Conservation (phyloP, 768 basidiomycete species). For the Mycena polygramma region DNA sequence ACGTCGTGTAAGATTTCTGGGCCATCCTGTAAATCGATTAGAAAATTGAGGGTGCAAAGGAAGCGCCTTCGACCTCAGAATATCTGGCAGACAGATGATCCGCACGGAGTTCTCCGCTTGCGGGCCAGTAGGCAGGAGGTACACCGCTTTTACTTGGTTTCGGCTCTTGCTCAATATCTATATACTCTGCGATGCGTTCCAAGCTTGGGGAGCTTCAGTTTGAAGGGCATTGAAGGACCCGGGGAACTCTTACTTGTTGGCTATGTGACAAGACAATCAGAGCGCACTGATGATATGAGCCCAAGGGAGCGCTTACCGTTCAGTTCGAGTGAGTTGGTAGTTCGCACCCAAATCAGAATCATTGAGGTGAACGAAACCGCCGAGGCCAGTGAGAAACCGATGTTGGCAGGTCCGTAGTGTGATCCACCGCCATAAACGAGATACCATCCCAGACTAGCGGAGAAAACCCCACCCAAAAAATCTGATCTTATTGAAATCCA, state of each 20-base stretch:
- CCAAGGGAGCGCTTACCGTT: constrained; percentile 46
- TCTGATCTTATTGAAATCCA: constrained; percentile 54
- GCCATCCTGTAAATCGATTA: constrained; percentile 51
- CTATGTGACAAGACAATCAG: not conserved
- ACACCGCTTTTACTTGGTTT: constrained; percentile 47
- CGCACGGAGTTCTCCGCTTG: constrained; percentile 65
- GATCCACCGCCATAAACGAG: constrained; percentile 56
- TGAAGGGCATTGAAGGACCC: not conserved
- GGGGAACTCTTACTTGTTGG: constrained; percentile 20
- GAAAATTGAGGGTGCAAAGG: not conserved
- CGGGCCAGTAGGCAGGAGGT: constrained; percentile 78
- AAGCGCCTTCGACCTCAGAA: constrained; percentile 38
- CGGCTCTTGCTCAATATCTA: constrained; percentile 68
- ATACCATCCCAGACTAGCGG: constrained; percentile 63
- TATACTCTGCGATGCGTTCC: constrained; percentile 67
- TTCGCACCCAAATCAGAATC: constrained; percentile 61
- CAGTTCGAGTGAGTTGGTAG: constrained; percentile 60
- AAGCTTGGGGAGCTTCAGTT: constrained; percentile 41
- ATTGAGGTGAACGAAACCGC: constrained; percentile 60
- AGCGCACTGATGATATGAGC: too few species aligned
- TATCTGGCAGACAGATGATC: constrained; percentile 67
- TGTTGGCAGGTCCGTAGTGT: constrained; percentile 47
- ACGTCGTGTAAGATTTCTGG: constrained; percentile 69
- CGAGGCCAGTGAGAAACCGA: constrained; percentile 57
- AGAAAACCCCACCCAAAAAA: constrained; percentile 59